These are phyloP conservation scores for Panicum miliaceum DNA, from an alignment of 176 grass and related monocot species.

Conservation along the genomic window DNA sequence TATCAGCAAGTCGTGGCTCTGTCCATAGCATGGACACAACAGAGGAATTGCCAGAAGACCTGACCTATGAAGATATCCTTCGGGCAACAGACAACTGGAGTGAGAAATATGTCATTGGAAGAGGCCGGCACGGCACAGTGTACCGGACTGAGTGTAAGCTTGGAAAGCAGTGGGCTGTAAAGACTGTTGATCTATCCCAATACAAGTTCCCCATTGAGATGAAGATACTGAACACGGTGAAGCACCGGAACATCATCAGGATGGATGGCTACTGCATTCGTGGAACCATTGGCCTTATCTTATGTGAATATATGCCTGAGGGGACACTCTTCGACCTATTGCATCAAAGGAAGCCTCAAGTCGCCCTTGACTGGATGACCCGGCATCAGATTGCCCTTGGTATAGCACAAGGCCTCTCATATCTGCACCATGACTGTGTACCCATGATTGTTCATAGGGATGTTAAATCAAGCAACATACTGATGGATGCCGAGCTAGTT, in stretches of 20 bases:
- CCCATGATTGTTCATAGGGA: conserved; percentile 73
- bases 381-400: conserved; percentile 50
- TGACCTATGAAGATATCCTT: conserved; percentile 58
- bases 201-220: conserved; percentile 59
- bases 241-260: conserved; percentile 63
- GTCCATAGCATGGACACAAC: conserved; percentile 32
- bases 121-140: conserved; percentile 58
- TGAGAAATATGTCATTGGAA: conserved; percentile 67
- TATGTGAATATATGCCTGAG: conserved; percentile 61
- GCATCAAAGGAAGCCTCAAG: conserved; percentile 49
- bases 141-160: conserved; percentile 43
- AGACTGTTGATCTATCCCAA: conserved; percentile 54
- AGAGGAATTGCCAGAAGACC: conserved; percentile 48
- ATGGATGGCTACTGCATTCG: conserved; percentile 78
- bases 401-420: conserved; percentile 59
- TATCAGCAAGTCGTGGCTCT: conserved; percentile 1
- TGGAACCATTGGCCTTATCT: conserved; percentile 44
- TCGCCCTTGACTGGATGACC: conserved; percentile 42
- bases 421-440: conserved; percentile 71
- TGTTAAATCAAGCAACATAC: conserved; percentile 66
- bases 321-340: conserved; percentile 57
- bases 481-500: conserved; percentile 61
- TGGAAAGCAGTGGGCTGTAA: conserved; percentile 62
- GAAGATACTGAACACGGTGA: conserved; percentile 58
- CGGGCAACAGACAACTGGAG: conserved; percentile 57